Conservation (phyloP, 176 grass and related monocot genomes). For the Lolium perenne region DNA sequence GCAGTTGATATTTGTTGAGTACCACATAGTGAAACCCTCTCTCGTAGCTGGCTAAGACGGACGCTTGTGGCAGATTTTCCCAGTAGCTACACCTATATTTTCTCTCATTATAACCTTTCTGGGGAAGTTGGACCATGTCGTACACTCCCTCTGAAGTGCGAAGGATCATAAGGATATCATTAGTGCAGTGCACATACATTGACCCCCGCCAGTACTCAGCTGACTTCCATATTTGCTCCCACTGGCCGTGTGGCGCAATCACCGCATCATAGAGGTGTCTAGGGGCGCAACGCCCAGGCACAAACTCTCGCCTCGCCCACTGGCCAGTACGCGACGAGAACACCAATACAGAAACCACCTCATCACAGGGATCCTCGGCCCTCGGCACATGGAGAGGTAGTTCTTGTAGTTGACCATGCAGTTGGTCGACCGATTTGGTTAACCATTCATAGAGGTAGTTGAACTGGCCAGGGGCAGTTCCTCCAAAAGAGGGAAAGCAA, state of each 20-base stretch:
- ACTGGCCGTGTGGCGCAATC: background rate
- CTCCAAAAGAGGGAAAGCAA: background rate
- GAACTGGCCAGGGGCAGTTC: background rate
- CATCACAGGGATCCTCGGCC: too few relatives aligned
- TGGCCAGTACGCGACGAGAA: slow-evolving; percentile 27
- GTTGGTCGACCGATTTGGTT: too few relatives aligned
- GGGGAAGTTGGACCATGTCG: slow-evolving; percentile 15
- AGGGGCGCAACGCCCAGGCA: background rate
- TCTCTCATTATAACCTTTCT: background rate
- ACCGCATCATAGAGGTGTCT: slow-evolving; percentile 8
- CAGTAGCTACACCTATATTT: too few relatives aligned
- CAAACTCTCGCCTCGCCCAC: background rate
- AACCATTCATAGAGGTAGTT: too few relatives aligned
- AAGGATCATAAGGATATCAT: background rate
- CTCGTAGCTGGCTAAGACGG: too few relatives aligned
- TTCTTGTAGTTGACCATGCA: too few relatives aligned
- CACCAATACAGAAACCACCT: background rate
- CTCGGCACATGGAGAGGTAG: too few relatives aligned
- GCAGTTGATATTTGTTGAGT: too few relatives aligned
- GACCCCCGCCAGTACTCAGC: background rate
- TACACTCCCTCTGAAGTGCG: slow-evolving; percentile 23
- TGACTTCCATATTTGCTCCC: background rate
- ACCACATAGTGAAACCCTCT: too few relatives aligned
- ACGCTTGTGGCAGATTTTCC: too few relatives aligned
- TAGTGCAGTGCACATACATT: slow-evolving; percentile 13